Evolutionary conservation across 2,329 filamentous ascomycete species (phyloP).

Genomic region (Didymosphaeria variabile): DNA sequence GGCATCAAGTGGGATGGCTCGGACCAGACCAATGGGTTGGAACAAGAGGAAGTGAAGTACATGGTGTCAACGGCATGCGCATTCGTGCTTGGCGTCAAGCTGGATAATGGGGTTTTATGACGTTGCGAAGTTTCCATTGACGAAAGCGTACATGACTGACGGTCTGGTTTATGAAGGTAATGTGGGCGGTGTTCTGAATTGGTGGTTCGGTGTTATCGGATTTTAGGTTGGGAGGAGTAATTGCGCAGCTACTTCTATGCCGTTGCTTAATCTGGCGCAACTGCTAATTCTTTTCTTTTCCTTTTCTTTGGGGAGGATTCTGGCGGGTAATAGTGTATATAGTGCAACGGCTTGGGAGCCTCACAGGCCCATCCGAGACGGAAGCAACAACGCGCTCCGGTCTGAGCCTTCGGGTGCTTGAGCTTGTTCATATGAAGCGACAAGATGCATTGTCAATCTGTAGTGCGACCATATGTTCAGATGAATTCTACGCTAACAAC

Average conservation of each 20-base stretch:
- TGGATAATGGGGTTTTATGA: slow-evolving; percentile 51
- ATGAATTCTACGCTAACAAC: too few species aligned
- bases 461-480: too few species aligned
- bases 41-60: slow-evolving; percentile 40
- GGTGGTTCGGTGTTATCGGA: neutral
- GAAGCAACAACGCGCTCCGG: too few species aligned
- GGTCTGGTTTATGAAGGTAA: neutral
- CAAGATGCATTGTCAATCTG: too few species aligned
- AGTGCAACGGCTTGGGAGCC: too few species aligned
- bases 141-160: slow-evolving; percentile 5
- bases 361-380: too few species aligned
- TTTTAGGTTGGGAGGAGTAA: neutral
- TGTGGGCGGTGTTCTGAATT: neutral
- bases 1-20: slow-evolving; percentile 46
- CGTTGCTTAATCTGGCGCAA: too few species aligned
- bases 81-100: slow-evolving; percentile 35
- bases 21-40: slow-evolving; percentile 38
- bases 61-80: slow-evolving; percentile 35
- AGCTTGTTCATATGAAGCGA: too few species aligned
- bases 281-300: too few species aligned
- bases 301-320: too few species aligned
- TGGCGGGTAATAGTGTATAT: too few species aligned
- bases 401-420: too few species aligned
- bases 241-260: neutral
- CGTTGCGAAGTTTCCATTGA: neutral